Base-by-base conservation (phyloP, 345 rosid genomes). In the Erucastrum elatum region DNA sequence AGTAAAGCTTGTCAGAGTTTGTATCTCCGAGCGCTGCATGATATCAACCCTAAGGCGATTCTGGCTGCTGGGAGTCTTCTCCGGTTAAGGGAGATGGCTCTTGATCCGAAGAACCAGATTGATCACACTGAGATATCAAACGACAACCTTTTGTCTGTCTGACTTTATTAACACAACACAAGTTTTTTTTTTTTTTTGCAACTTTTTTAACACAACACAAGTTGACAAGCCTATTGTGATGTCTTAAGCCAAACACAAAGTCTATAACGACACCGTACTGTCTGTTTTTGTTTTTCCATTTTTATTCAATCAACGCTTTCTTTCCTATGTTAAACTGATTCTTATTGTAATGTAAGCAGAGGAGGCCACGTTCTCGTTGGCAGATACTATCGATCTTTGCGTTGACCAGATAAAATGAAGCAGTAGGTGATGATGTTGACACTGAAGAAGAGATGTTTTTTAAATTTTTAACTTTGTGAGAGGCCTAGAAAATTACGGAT, bases 41-140 rank as follows among this genome's bases (percentile, higher is more conserved):
- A 92, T 60, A 77, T 92, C 13, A 86, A 92, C 56, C 77, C 94
- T 0, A 92, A 83, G 70, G 94, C 95, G 1, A 89, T 92, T 72
- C 63, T 92, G 68, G 95, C 97, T 1, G 88, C 89, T 0, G 84
- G 89, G 17, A 90, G 95, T 74, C 85, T 94, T 67, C 87, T 91
- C 58, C 85, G 86, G 77, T 83, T 90, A 1, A 67, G 78, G 39
- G 79, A 90, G 63, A 83, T 87, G 81, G 77, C 81, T 25, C 62
- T 68, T 81, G 87, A 87, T 72, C 83, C 90, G 0, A 74, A 83
- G 3, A 78, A 82, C 35, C 79, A 64, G 31, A 66, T 79, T 30
- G 97, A 90, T 84, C 74, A 86, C 49, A 91, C 92, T 26, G 97
- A 90, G 77, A 76, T 90, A 0, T 3, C 86, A n/a, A 16, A 64